Conservation (phyloP, 2,329 filamentous ascomycete genomes). For the Xylariaceae sp. region DNA sequence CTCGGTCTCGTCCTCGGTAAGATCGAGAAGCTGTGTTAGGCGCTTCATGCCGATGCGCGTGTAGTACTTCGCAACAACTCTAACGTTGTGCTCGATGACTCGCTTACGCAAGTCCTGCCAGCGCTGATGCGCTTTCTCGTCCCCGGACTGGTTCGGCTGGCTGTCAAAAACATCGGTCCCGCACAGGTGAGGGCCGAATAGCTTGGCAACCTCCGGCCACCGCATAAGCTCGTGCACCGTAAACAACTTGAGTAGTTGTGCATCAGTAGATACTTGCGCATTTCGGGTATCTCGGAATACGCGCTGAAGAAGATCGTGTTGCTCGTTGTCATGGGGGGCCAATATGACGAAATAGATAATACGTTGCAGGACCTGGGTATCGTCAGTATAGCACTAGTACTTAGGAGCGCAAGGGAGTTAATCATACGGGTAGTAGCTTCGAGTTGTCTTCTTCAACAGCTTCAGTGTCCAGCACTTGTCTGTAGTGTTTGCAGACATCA, state of each 20-base stretch:
- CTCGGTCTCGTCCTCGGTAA: slow-evolving; percentile 94
- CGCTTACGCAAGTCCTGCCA: slow-evolving; percentile 97
- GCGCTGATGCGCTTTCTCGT: slow-evolving; percentile 80
- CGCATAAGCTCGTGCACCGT: slow-evolving; percentile 97
- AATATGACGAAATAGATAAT: slow-evolving; percentile 98
- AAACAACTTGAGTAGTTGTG: slow-evolving; percentile 88
- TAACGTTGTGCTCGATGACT: slow-evolving; percentile 98
- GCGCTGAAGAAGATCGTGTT: slow-evolving; percentile 94
- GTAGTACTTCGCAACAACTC: slow-evolving; percentile 98
- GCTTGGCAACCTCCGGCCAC: slow-evolving; percentile 90
- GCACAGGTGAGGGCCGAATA: slow-evolving; percentile 86
- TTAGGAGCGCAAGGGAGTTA: slow-evolving; percentile 12
- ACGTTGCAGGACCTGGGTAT: slow-evolving; percentile 75
- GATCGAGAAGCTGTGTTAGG: slow-evolving; percentile 85
- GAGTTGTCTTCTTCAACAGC: slow-evolving; percentile 87
- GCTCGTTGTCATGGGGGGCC: slow-evolving; percentile 96
- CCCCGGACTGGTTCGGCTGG: slow-evolving; percentile 63
- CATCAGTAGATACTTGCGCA: slow-evolving; percentile 74
- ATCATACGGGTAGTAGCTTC: slow-evolving; percentile 79
- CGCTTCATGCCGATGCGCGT: slow-evolving; percentile 93
- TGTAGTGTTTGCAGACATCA: slow-evolving; percentile 96
- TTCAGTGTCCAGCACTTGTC: slow-evolving; percentile 94
- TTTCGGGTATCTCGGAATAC: slow-evolving; percentile 85
- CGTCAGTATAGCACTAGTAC: slow-evolving; percentile 17
- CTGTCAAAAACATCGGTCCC: slow-evolving; percentile 87